Evolutionary conservation across 2,329 filamentous ascomycete genomes (phyloP).

Genomic region (Monosporascus ibericus): DNA sequence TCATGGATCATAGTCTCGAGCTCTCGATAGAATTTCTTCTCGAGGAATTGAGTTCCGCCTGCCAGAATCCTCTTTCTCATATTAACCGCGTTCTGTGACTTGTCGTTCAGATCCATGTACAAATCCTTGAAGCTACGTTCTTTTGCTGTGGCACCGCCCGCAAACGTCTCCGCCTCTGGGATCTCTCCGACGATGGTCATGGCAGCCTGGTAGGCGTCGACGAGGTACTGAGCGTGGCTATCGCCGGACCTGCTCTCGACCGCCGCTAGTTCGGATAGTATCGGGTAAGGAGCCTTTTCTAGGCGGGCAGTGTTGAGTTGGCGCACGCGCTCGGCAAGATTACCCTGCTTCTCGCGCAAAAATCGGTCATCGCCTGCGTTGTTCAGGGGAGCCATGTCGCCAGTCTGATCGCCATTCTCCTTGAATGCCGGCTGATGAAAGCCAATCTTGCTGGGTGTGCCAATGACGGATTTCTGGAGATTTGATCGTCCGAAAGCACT

Average conservation of each 20-base stretch:
- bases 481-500: slow-evolving; percentile 60
- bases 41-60: slow-evolving; percentile 73
- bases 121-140: slow-evolving; percentile 71
- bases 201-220: slow-evolving; percentile 77
- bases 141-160: slow-evolving; percentile 58
- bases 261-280: slow-evolving; percentile 69
- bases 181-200: slow-evolving; percentile 73
- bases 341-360: slow-evolving; percentile 75
- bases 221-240: slow-evolving; percentile 65
- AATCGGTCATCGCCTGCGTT: slow-evolving; percentile 62
- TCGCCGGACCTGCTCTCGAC: slow-evolving; percentile 67
- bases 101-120: slow-evolving; percentile 70
- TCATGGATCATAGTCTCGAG: slow-evolving; percentile 73
- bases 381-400: slow-evolving; percentile 38
- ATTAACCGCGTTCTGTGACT: slow-evolving; percentile 55
- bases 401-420: slow-evolving; percentile 57
- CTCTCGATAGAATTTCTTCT: slow-evolving; percentile 72
- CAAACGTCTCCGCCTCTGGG: slow-evolving; percentile 48
- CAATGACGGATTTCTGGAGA: slow-evolving; percentile 81
- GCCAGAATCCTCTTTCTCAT: slow-evolving; percentile 75
- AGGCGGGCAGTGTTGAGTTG: slow-evolving; percentile 69
- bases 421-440: slow-evolving; percentile 60
- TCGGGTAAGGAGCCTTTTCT: slow-evolving; percentile 60
- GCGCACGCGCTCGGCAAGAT: slow-evolving; percentile 73
- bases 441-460: slow-evolving; percentile 64